Evolutionary conservation across 257 asterid species (phyloP), one percentile per base, ranked within the genome.

Genomic region (Asclepias syriaca): DNA sequence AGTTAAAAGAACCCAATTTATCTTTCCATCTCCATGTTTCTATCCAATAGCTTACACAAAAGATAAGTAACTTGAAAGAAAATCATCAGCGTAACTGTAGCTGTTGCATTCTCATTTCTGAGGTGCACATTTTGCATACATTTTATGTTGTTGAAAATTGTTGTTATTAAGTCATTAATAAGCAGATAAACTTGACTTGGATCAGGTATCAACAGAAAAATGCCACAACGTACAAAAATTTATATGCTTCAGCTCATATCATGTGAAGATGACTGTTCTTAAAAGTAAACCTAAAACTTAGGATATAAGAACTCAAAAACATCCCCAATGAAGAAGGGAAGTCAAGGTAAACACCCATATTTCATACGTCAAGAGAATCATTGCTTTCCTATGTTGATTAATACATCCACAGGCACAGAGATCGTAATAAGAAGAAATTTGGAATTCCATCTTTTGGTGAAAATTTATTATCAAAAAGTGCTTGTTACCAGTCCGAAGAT

Each of bases 401-500:
- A 54, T 22, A 63, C 22, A 63, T 63, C 18, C 7, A 43, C 48
- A 43, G 12, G 48, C 48, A 64, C 14, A 63, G 18, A 15, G 6
- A 63, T 61, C 50, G 18, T 6, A 37, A 16, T 61, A 7, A 37
- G 2, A 64, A 18, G 37, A 18, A 16, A 34, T 10, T 0, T 10
- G 29, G 18, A 34, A 37, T 37, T 64, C 27, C 50, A 64, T 64
- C 27, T 64, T 34, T 34, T 37, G 16, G 29, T 64, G 16, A 43
- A 64, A 64, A 64, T 12, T 64, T 5, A 37, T 18, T 64, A 61
- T 18, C 50, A 64, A 7, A 8, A 37, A 8, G 27, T 37, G 10
- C 5, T 32, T 65, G 58, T n/a, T 86, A 87, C 92, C 92, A 66
- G 92, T 87, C 73, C 92, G 78, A 70, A 87, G 78, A 70, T 87